These are phyloP conservation scores for Pouteria glomerata DNA, from an alignment of 148 eudicot genomes.

Conservation along the genomic window DNA sequence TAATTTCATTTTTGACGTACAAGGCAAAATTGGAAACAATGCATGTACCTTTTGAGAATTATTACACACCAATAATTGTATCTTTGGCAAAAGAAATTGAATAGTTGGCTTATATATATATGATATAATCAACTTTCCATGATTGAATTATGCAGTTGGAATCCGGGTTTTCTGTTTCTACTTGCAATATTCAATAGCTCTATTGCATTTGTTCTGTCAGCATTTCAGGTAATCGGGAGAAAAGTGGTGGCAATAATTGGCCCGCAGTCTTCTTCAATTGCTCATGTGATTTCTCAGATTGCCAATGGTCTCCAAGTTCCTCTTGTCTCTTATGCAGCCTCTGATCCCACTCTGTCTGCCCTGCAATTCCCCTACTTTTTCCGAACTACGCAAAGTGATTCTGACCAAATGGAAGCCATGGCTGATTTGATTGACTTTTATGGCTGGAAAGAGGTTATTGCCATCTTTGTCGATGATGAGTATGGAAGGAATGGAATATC, in stretches of 20 bases:
- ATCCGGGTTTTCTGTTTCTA: not conserved
- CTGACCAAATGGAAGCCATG: constrained; percentile 46
- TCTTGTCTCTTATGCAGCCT: constrained; percentile 38
- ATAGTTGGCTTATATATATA: not conserved
- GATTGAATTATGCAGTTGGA: not conserved
- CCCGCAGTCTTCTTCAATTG: constrained; percentile 53
- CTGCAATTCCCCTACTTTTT: constrained; percentile 51
- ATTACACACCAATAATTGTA: not conserved
- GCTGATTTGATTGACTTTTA: constrained; percentile 39
- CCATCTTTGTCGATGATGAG: constrained; percentile 45
- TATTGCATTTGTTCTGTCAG: constrained; percentile 16
- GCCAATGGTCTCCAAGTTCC: constrained; percentile 45
- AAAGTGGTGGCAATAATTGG: constrained; percentile 36
- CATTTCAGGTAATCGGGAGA: constrained; percentile 35
- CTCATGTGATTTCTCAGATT: constrained; percentile 36
- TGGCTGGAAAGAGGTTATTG: constrained; percentile 47
- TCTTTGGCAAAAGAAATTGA: not conserved
- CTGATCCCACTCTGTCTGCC: constrained; percentile 53
- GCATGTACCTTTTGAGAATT: no score
- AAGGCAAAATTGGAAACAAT: no score
- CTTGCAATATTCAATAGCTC: not conserved
- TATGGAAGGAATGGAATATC: constrained; percentile 51
- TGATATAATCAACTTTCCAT: not conserved
- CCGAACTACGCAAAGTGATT: constrained; percentile 37
- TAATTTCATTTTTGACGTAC: no score